Evolutionary conservation across 2,329 filamentous ascomycete genomes (phyloP).

Genomic region (Parafenestella ontariensis): DNA sequence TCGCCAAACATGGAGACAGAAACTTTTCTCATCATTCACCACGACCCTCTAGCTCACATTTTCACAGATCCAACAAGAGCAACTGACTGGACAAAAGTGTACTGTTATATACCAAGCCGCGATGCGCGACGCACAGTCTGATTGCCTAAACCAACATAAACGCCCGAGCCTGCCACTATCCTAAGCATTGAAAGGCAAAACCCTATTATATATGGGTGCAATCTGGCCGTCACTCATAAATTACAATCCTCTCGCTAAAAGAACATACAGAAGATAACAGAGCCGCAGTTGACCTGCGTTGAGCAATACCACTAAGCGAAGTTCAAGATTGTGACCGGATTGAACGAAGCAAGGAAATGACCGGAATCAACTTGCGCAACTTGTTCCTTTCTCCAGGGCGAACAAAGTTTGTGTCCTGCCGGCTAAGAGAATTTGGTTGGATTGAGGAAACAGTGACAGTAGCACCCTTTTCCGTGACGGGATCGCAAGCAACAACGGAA

Average conservation of each 20-base stretch:
- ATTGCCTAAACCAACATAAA: slow-evolving; percentile 9
- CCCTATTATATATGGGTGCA: slow-evolving; percentile 7
- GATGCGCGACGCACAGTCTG: slow-evolving; percentile 11
- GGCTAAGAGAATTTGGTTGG: slow-evolving; percentile 12
- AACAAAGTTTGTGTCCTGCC: slow-evolving; percentile 29
- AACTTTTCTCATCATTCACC: not conserved
- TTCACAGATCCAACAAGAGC: not conserved
- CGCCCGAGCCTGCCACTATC: not conserved
- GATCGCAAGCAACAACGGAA: slow-evolving; percentile 25
- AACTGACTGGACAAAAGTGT: not conserved
- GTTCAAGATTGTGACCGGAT: slow-evolving; percentile 8
- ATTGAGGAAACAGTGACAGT: slow-evolving; percentile 14
- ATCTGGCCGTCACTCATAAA: slow-evolving; percentile 2
- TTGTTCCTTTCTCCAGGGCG: slow-evolving; percentile 25
- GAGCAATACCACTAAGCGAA: not conserved
- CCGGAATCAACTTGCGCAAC: slow-evolving; percentile 19
- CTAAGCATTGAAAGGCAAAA: slow-evolving; percentile 12
- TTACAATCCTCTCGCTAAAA: not conserved
- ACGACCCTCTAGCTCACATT: not conserved
- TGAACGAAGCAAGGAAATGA: slow-evolving; percentile 17
- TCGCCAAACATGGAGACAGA: not conserved
- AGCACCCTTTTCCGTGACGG: slow-evolving; percentile 18
- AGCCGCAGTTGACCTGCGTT: not conserved
- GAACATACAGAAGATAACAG: not conserved
- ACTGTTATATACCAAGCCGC: slow-evolving; percentile 6